Percentiles rank a stretch among this genome's conserved stretches.
Conservation (phyloP, 345 rosid genomes). For the Eucalyptus dawsonii region DNA sequence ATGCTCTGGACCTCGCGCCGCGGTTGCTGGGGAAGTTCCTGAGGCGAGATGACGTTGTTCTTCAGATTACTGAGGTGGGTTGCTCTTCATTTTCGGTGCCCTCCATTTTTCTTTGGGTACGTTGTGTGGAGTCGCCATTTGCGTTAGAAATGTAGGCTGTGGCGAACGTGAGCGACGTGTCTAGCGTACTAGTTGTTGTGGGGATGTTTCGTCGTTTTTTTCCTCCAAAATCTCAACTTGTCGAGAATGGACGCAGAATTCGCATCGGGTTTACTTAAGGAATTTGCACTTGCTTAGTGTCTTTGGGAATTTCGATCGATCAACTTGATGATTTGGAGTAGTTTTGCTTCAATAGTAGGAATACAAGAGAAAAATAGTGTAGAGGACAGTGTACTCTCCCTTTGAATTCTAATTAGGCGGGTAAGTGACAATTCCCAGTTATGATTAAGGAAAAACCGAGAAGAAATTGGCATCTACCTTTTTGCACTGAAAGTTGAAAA, state of each 20-base stretch:
- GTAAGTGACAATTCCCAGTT: background rate
- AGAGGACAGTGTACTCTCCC: background rate
- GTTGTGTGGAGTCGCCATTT: background rate
- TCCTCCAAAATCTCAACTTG: background rate
- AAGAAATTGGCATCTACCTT: background rate
- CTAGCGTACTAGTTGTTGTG: background rate
- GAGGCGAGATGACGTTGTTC: constrained; percentile 63
- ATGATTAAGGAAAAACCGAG: background rate
- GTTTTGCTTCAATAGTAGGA: background rate
- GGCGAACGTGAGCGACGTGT: background rate
- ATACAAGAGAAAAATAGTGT: background rate
- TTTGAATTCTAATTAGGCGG: background rate
- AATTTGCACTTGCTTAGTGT: background rate
- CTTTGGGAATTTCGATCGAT: background rate
- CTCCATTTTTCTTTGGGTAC: background rate
- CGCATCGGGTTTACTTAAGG: background rate
- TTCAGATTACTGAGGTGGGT: constrained; percentile 81
- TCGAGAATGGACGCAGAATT: background rate
- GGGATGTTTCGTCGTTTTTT: background rate
- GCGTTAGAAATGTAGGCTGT: background rate
- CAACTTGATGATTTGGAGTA: background rate
- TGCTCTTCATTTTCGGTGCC: background rate
- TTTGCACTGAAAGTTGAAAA: background rate
- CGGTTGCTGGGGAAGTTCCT: constrained; percentile 87
- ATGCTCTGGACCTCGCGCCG: constrained; percentile 85